Base-by-base conservation (phyloP, 1,139 yeast genomes). In the Saccharomyces hybrid region DNA sequence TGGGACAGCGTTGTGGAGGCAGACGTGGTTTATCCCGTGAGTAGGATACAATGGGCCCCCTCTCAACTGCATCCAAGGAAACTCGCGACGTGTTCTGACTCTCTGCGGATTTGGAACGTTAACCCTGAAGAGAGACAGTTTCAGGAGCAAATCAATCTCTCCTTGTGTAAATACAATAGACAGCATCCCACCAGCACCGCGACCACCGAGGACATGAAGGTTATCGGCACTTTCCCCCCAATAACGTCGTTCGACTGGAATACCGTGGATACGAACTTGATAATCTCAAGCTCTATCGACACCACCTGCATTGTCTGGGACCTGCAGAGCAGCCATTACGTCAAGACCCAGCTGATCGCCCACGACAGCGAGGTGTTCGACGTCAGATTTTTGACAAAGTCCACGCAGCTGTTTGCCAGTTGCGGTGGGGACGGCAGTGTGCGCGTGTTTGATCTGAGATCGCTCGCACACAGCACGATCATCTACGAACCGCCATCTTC, bases 271-370 rank as follows among this genome's bases (percentile, higher is more conserved):
- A 81, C 89, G 5, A 80, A 81, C 54, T 72, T 84, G 46, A 79
- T 90, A 26, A 87, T 93, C 49, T 89, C 97, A 1, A 83, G 95
- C 57, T 84, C 95, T 30, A 89, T 93, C 9, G 99, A 93, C 71
- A 93, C 99, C 0, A 93, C 99, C 0, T 93, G 99, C 71, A 91
- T 98, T 0, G 84, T 90, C 3, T 93, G 99, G 98, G 98, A 93
- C 70, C 70, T 75, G 50, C 77, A 82, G 7, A 79, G 77, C 52
- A 70, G 79, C 4, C 88, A 88, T n/a, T 77, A 80, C 28, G 96
- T 96, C 20, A 87, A 86, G 66, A 91, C 99, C 1, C 98, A 93
- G 72, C 76, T 93, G 52, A 93, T 93, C 62, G 99, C 99, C 0
- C 99, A 93, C 70, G 99, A 93, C 68, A 83, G 86, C 57, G 98